Evolutionary conservation across 371 early-diverging fungal genomes (phyloP).

Genomic region (Dinochytrium kinnereticum): DNA sequence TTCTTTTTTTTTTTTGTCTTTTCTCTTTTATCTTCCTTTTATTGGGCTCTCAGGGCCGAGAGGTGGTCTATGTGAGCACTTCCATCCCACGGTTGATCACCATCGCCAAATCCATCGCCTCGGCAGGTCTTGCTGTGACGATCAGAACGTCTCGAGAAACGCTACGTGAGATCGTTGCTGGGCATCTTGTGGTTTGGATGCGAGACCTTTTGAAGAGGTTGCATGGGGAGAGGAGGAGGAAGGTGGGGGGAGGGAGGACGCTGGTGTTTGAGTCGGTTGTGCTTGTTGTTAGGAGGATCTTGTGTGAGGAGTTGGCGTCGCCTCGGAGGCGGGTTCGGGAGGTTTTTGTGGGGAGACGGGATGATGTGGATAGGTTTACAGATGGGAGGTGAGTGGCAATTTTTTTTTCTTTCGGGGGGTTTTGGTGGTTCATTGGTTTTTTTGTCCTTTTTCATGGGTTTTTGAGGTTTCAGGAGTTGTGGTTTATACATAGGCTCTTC

Average conservation of each 20-base stretch:
- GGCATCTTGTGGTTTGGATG: slow-evolving; percentile 77
- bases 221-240: slow-evolving; percentile 26
- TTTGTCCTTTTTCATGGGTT: too few relatives aligned
- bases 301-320: slow-evolving; percentile 68
- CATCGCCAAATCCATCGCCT: slow-evolving; percentile 67
- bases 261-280: slow-evolving; percentile 49
- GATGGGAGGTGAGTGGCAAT: background rate
- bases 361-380: slow-evolving; percentile 36
- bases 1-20: too few relatives aligned
- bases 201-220: slow-evolving; percentile 62
- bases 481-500: too few relatives aligned
- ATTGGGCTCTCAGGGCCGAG: slow-evolving; percentile 73
- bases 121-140: slow-evolving; percentile 71
- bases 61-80: slow-evolving; percentile 73
- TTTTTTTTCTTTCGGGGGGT: too few relatives aligned
- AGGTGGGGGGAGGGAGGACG: background rate
- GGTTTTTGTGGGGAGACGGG: slow-evolving; percentile 7
- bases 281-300: slow-evolving; percentile 63
- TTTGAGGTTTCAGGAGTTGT: too few relatives aligned
- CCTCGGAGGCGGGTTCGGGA: slow-evolving; percentile 35
- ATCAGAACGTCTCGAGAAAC: slow-evolving; percentile 55
- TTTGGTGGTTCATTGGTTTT: too few relatives aligned
- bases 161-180: slow-evolving; percentile 82
- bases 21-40: too few relatives aligned
- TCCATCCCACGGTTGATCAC: slow-evolving; percentile 69